Conservation (phyloP, 345 rosid genomes). For the Populus euphratica region DNA sequence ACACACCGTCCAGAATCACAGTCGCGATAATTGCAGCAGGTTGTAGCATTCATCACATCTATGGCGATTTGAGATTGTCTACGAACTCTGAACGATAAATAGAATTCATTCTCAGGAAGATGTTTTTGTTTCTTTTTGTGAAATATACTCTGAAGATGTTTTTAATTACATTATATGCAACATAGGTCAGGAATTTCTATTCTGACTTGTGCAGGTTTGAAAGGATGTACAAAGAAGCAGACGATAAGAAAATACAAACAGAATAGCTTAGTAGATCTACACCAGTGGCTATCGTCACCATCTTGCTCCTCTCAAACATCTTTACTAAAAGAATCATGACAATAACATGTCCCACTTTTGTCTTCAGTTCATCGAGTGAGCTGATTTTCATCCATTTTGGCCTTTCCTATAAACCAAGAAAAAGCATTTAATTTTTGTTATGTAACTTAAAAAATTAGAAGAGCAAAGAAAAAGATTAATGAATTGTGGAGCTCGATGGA, state of each 20-base stretch:
- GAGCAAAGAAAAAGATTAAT: not conserved
- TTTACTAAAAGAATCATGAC: slow-evolving; percentile 93
- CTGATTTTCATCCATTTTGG: slow-evolving; percentile 96
- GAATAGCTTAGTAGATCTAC: slow-evolving; percentile 83
- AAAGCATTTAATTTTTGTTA: not conserved
- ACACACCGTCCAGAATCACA: too few relatives aligned
- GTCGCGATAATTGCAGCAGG: too few relatives aligned
- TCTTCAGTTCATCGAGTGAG: slow-evolving; percentile 80
- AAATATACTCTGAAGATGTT: too few relatives aligned
- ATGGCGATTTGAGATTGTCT: too few relatives aligned
- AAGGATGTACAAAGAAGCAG: slow-evolving; percentile 86
- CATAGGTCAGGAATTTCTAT: slow-evolving; percentile 1
- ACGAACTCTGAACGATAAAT: too few relatives aligned
- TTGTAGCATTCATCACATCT: too few relatives aligned
- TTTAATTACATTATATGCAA: not conserved
- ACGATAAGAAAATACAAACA: slow-evolving; percentile 74
- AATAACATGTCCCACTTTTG: slow-evolving; percentile 91
- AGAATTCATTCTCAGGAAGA: too few relatives aligned
- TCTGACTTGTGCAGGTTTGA: slow-evolving; percentile 73
- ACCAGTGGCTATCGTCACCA: slow-evolving; percentile 79
- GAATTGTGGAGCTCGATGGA: too few relatives aligned
- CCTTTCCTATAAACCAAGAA: slow-evolving; percentile 45
- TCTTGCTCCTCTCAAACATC: slow-evolving; percentile 97
- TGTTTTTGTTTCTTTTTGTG: too few relatives aligned
- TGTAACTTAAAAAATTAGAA: not conserved